Conservation (phyloP, 208 protist species). For the Trypanosoma grayi region DNA sequence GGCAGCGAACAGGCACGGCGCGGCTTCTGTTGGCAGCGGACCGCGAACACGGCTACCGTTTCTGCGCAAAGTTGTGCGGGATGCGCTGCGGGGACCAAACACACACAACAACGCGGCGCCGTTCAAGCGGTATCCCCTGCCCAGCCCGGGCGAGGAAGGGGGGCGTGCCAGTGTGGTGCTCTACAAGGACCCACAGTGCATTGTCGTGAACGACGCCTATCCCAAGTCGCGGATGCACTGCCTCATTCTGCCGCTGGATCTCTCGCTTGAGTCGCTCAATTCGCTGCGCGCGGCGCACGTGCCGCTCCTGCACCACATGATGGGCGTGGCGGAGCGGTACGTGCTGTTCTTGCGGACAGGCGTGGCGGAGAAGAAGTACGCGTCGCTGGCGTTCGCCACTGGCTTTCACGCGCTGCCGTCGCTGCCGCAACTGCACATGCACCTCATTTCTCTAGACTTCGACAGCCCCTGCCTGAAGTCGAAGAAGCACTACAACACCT, state of each 20-base stretch:
- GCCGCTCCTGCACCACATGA: slow-evolving; percentile 54
- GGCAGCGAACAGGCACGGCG: not conserved
- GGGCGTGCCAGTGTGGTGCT: slow-evolving; percentile 46
- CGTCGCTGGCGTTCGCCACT: slow-evolving; percentile 45
- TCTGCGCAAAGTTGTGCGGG: slow-evolving; percentile 65
- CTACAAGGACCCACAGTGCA: slow-evolving; percentile 71
- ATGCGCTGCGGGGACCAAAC: slow-evolving; percentile 30
- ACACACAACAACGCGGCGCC: slow-evolving; percentile 25
- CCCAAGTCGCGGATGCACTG: slow-evolving; percentile 87
- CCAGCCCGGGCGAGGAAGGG: slow-evolving; percentile 29
- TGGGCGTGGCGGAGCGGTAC: slow-evolving; percentile 51
- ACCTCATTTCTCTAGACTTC: slow-evolving; percentile 80
- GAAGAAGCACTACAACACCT: slow-evolving; percentile 91
- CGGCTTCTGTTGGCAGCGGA: slow-evolving; percentile 25
- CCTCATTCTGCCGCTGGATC: slow-evolving; percentile 77
- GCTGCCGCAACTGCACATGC: slow-evolving; percentile 84
- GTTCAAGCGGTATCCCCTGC: slow-evolving; percentile 48
- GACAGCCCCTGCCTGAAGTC: slow-evolving; percentile 74
- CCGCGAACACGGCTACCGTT: slow-evolving; percentile 74
- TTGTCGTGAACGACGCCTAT: slow-evolving; percentile 83
- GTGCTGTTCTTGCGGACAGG: slow-evolving; percentile 40
- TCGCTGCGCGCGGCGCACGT: slow-evolving; percentile 42
- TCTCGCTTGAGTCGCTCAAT: slow-evolving; percentile 59
- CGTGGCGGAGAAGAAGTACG: slow-evolving; percentile 18
- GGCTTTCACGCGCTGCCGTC: slow-evolving; percentile 88